Evolutionary conservation across 352 stramenopile genomes (phyloP).

Genomic region (Phytophthora brassicae): DNA sequence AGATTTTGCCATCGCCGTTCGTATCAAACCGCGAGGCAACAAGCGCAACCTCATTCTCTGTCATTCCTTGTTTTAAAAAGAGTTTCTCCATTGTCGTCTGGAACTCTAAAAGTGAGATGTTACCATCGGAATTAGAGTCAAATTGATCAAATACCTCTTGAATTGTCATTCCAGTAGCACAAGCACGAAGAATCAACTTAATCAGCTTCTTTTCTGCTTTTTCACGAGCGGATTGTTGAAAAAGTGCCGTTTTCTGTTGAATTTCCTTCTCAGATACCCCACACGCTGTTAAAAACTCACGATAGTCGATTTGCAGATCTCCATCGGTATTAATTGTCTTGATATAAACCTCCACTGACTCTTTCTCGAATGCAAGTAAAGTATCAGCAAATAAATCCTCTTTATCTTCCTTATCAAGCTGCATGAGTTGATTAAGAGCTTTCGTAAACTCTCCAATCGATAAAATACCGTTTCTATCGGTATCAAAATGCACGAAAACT

Average conservation of each 20-base stretch:
- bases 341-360: conserved; percentile 46
- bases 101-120: conserved; percentile 61
- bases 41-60: conserved; percentile 36
- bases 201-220: conserved; percentile 59
- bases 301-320: conserved; percentile 63
- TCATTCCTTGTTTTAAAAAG: conserved; percentile 40
- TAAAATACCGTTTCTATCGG: conserved; percentile 57
- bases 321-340: conserved; percentile 62
- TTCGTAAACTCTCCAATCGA: conserved; percentile 57
- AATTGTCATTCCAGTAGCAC: conserved; percentile 44
- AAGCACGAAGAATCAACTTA: conserved; percentile 59
- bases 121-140: conserved; percentile 60
- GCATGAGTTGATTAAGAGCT: conserved; percentile 49
- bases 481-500: conserved; percentile 71
- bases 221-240: conserved; percentile 13
- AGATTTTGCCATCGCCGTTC: conserved; percentile 62
- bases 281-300: conserved; percentile 64
- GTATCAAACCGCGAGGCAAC: conserved; percentile 55
- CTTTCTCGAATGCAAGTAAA: conserved; percentile 43
- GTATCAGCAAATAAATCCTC: conserved; percentile 6
- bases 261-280: conserved; percentile 35
- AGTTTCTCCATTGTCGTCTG: conserved; percentile 51
- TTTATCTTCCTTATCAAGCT: conserved; percentile 17
- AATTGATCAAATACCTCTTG: conserved; percentile 81
- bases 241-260: conserved; percentile 14